Evolutionary conservation across 768 basidiomycete species (phyloP), one percentile per base, ranked within the genome.

Genomic region (Peribolospora baueri): DNA sequence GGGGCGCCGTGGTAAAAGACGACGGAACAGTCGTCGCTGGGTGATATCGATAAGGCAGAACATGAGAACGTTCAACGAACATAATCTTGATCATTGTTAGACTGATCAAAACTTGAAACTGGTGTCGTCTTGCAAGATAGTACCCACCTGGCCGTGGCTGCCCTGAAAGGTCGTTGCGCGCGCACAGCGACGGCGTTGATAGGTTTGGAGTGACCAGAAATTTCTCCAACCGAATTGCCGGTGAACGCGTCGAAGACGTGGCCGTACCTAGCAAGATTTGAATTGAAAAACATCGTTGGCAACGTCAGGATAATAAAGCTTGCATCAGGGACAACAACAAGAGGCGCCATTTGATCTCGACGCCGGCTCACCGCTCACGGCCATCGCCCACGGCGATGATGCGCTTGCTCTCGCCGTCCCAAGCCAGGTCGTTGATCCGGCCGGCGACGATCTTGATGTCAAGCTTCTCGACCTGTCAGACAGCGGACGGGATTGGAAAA

Each of bases 341-440:
- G 49, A 42, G 37, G 4, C 14, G 25, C 25, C 25, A 25, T 25
- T 25, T 25, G 25, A 25, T 25, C 25, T 25, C 25, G 25, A 25
- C 25, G 25, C 25, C 25, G 25, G 25, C 25, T 25, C 25, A 25
- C 25, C 25, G 25, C 25, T 25, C 25, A 25, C 79, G 74, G 38
- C 88, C 88, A 59, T 91, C 86, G 50, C 91, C 91, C 9, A 84
- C 90, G 5, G 80, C 84, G 50, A 95, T 82, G 58, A 97, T 80
- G 13, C 91, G 75, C 66, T 93, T 91, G 63, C 82, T 85, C 67
- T 95, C 91, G 1, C 82, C 84, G 63, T 97, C 91, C 87, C 87
- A 93, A 7, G 81, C 81, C 25, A 95, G 75, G 68, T 97, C 91
- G 61, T 87, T 88, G 62, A 61, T 59, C n/a, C 38, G 42, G 0